Base-by-base conservation (phyloP, 371 early-diverging fungal species). In the Circinella umbellata region DNA sequence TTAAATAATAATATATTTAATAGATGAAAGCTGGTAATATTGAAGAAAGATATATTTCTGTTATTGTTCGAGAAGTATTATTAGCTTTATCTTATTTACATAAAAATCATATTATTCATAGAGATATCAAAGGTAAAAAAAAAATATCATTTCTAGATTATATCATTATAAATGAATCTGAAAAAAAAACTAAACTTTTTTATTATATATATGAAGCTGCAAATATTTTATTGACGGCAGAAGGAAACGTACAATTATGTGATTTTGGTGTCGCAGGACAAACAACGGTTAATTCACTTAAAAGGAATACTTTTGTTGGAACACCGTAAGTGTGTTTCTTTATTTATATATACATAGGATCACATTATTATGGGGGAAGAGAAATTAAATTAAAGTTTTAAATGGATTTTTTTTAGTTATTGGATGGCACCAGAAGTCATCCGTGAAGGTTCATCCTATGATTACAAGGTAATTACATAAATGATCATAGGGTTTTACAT, bases 341-440 rank as follows among this genome's bases (percentile, higher is more conserved):
- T 74, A 62, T n/a, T n/a, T 15, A 4, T n/a, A 49, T 49, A n/a
- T 49, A 49, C 49, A 8, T n/a, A 51, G 3, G 11, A 51, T 39
- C 39, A 38, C 27, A 27, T 27, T 27, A 27, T 27, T 27, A 27
- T 27, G 27, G 27, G n/a, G n/a, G n/a, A n/a, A n/a, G n/a, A 27
- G 2, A 27, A 27, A 27, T 27, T 1, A 27, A 27, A 27, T 27
- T 27, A 27, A 27, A 27, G 27, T 27, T 27, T 27, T n/a, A n/a
- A n/a, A n/a, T n/a, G n/a, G n/a, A n/a, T n/a, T 27, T 27, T 27
- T 27, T 27, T 14, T 38, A 83, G 84, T 17, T 94, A 92, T 78
- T 98, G 93, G 93, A 93, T 94, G 93, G 94, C 94, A 5, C 95
- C 94, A 3, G 98, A 97, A 65, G 96, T 96, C 14, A 91, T 94